These are phyloP conservation scores for Lyophyllum shimeji DNA, from an alignment of 768 basidiomycete species.

Conservation along the genomic window DNA sequence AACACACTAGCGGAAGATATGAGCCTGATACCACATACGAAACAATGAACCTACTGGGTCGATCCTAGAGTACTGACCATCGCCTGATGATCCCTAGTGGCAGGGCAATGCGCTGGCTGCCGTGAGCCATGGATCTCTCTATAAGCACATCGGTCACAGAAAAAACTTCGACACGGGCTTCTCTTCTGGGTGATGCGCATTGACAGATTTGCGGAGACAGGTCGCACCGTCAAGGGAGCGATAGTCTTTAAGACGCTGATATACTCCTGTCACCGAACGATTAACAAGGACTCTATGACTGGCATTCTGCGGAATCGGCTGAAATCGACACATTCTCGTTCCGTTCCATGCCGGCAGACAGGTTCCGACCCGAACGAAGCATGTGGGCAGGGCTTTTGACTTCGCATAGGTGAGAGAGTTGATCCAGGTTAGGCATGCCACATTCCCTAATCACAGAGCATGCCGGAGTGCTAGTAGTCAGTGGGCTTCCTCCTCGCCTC, in stretches of 20 bases:
- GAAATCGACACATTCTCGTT: neutral
- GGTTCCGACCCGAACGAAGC: neutral
- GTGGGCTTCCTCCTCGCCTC: too few relatives aligned
- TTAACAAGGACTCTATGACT: neutral
- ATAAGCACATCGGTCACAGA: neutral
- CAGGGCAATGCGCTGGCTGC: neutral
- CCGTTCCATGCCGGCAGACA: neutral
- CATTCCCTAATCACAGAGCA: neutral
- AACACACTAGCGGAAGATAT: slow-evolving; percentile 11
- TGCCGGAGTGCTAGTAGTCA: too few relatives aligned
- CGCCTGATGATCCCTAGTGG: neutral
- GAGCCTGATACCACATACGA: too few relatives aligned
- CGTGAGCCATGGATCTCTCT: neutral
- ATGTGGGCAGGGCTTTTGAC: neutral
- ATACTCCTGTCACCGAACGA: neutral
- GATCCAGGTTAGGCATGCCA: neutral
- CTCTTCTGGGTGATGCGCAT: neutral
- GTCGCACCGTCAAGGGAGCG: neutral
- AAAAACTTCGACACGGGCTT: neutral
- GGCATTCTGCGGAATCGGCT: neutral
- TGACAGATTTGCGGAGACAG: neutral
- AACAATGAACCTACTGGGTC: neutral
- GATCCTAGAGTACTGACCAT: neutral
- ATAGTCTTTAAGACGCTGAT: neutral
- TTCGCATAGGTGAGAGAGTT: neutral